Base-by-base conservation (phyloP, 805 yeast species). In the Wickerhamomyces queroliae region DNA sequence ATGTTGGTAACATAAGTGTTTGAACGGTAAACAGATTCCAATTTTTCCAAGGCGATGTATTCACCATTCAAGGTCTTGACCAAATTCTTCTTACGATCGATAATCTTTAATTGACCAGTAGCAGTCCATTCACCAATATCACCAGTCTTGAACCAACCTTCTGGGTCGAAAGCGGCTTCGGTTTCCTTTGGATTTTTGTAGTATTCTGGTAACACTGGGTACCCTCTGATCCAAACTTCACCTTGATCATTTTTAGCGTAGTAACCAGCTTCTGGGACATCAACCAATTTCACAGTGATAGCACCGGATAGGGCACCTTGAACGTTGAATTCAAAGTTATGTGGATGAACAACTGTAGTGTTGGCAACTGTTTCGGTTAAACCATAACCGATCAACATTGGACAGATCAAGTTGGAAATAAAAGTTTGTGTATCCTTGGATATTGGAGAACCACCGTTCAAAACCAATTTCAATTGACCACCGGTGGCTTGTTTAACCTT, bases 1-100 rank as follows among this genome's bases (percentile, higher is more conserved):
- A 91, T 70, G 68, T 93, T 91, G 39, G 70, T 64, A 27, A 91
- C 93, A 47, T 72, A 70, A 33, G 76, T 66, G 63, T 83, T 83
- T 23, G 96, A 83, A 66, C 97, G 78, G 70, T 93, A 93, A 36
- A 85, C 72, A 10, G 95, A 75, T 67, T 93, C 99, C 49, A 93
- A 70, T 66, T 90, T 90, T 67, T 93, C 99, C 55, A 93, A 74
- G 4, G 99, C 99, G 62, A 93, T 87, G 65, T 93, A 93, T 69
- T 93, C 99, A 66, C 99, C 99, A 61, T 93, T 91, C 55, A 77
- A 72, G 16, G 99, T 93, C 74, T 93, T 93, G 53, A 93, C 95
- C 64, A 93, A 73, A 63, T 93, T 93, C 80, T 93, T 93, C 72
- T 79, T 86, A 61, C 99, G 84, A 67, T 93, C 99, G 61, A 93